These are phyloP conservation scores for Podospora anserina DNA, from an alignment of 495 filamentous ascomycete species.

Conservation along the genomic window DNA sequence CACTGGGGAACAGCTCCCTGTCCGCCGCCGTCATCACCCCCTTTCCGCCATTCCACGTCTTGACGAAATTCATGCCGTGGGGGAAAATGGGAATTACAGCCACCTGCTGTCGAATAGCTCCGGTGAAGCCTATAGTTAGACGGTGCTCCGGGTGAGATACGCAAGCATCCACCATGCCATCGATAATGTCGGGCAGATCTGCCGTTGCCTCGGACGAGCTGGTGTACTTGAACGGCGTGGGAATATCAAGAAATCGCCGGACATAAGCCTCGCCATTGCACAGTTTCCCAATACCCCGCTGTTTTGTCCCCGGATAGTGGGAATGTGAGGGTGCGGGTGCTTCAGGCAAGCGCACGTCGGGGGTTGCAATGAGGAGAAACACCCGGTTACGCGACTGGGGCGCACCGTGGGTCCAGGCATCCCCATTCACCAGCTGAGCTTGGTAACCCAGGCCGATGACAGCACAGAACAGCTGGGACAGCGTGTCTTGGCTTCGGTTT, in stretches of 20 bases:
- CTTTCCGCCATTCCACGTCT: slow-evolving; percentile 37
- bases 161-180: slow-evolving; percentile 52
- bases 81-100: slow-evolving; percentile 44
- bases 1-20: slow-evolving; percentile 31
- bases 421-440: slow-evolving; percentile 56
- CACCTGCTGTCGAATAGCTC: slow-evolving; percentile 33
- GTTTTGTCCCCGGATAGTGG: slow-evolving; percentile 39
- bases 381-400: slow-evolving; percentile 60
- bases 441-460: slow-evolving; percentile 75
- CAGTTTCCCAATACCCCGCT: slow-evolving; percentile 51
- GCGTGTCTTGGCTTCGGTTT: slow-evolving; percentile 52
- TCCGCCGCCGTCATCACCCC: slow-evolving; percentile 41
- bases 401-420: slow-evolving; percentile 66
- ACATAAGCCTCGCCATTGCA: slow-evolving; percentile 60
- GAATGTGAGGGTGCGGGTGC: slow-evolving; percentile 60
- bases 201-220: slow-evolving; percentile 47
- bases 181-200: slow-evolving; percentile 60
- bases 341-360: slow-evolving; percentile 52
- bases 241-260: slow-evolving; percentile 39
- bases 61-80: slow-evolving; percentile 45
- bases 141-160: slow-evolving; percentile 65
- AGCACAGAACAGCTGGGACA: slow-evolving; percentile 64
- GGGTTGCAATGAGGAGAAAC: slow-evolving; percentile 63
- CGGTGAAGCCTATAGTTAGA: slow-evolving; percentile 32
- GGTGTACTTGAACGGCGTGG: slow-evolving; percentile 56